phyloP scores from a whole-genome alignment of 139 green algal species.

The Diplosphaera chodatii region DNA sequence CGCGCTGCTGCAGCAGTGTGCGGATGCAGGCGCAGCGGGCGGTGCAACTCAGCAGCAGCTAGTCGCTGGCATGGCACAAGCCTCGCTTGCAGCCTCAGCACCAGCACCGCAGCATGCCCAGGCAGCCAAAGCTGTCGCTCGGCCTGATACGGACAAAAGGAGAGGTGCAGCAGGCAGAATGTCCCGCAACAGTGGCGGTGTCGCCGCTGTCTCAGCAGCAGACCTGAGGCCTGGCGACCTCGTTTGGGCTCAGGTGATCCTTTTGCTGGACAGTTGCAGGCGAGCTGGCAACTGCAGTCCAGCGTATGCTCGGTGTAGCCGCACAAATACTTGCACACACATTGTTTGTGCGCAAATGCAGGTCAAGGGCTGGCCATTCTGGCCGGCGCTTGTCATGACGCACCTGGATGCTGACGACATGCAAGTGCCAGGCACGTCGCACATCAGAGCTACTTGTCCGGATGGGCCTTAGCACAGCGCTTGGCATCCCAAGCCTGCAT shows the following conservation, averaged over 20 bases:
- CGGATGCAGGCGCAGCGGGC: not conserved
- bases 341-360: constrained; percentile 22
- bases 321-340: too few relatives aligned
- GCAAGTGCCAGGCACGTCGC: not conserved
- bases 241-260: constrained; percentile 19
- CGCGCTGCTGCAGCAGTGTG: not conserved
- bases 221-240: constrained; percentile 42
- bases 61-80: too few relatives aligned
- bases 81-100: too few relatives aligned
- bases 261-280: too few relatives aligned
- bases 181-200: not conserved
- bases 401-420: constrained; percentile 16
- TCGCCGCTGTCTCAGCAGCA: not conserved
- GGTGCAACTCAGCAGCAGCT: not conserved
- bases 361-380: constrained; percentile 31
- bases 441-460: too few relatives aligned
- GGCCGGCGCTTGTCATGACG: constrained; percentile 57
- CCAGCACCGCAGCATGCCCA: not conserved
- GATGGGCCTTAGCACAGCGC: too few relatives aligned
- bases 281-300: too few relatives aligned
- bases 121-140: not conserved
- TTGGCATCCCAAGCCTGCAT: too few relatives aligned
- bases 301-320: too few relatives aligned
- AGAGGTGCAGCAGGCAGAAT: too few relatives aligned
- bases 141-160: too few relatives aligned